Conservation (phyloP, 2,329 filamentous ascomycete genomes). For the Trematosphaeria pertusa region DNA sequence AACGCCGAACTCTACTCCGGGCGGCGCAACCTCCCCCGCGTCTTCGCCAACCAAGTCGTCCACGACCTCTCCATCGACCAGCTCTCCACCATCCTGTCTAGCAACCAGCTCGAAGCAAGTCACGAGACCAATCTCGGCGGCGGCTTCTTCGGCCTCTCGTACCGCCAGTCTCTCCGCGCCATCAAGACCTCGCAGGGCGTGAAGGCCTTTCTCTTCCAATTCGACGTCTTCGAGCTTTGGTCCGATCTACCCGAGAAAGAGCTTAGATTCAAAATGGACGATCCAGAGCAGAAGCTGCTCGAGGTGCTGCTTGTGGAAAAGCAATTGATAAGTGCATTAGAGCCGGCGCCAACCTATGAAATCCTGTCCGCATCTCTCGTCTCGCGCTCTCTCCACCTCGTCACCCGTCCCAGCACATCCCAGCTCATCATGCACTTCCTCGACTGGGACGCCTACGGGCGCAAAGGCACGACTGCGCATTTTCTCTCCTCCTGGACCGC, state of each 20-base stretch:
- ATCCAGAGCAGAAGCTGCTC: constrained; percentile 32
- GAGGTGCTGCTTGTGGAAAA: constrained; percentile 35
- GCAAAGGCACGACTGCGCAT: constrained; percentile 36
- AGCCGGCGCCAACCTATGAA: constrained; percentile 25
- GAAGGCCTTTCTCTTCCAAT: constrained; percentile 33
- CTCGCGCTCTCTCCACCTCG: constrained; percentile 7
- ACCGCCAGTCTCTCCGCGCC: constrained; percentile 31
- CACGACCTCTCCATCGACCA: constrained; percentile 24
- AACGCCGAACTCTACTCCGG: constrained; percentile 26
- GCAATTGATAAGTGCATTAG: constrained; percentile 30
- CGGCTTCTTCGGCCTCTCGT: constrained; percentile 38
- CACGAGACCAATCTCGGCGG: constrained; percentile 25
- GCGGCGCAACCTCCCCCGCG: constrained; percentile 26
- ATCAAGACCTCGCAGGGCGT: constrained; percentile 17
- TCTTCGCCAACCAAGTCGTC: constrained; percentile 40
- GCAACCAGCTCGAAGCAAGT: constrained; percentile 29
- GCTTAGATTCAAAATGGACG: constrained; percentile 23
- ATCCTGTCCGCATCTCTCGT: constrained; percentile 32
- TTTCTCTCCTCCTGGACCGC: constrained; percentile 12
- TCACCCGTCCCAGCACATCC: not conserved
- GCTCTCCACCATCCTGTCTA: constrained; percentile 23
- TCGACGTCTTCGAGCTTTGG: constrained; percentile 37
- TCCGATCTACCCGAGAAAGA: constrained; percentile 21
- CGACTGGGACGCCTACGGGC: constrained; percentile 38
- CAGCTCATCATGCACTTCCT: constrained; percentile 33